Evolutionary conservation across 2,329 filamentous ascomycete genomes (phyloP), one percentile per base, ranked within the genome.

Genomic region (Fusarium secorum): DNA sequence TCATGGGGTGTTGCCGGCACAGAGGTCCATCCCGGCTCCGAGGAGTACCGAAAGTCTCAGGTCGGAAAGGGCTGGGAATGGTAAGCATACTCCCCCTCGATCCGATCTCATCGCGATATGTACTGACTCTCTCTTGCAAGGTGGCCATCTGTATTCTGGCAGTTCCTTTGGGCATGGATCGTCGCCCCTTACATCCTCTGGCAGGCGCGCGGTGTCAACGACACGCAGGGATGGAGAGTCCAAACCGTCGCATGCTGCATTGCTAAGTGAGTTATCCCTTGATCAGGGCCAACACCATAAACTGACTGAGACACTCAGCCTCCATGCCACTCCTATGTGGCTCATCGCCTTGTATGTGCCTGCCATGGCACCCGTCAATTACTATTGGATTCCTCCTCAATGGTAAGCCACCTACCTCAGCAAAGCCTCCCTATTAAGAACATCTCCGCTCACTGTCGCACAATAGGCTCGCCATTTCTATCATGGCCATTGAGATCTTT

Each of bases 241-340:
- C 90, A 91, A 76, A 92, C 89, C 35, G 86, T 89, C 42, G 81
- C 79, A 6, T 87, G 84, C 77, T 83, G 81, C 67, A 70, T 86
- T 52, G 81, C 84, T 36, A 82, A 81, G 83, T 85, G 75, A 64
- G 81, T 78, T 78, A 28, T 46, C 45, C 63, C 44, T 54, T 33
- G 24, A 10, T 42, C 49, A 44, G 35, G 49, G n/a, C 35, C 39
- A 11, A 13, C 2, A 24, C n/a, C 17, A 22, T 2, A 24, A 36
- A 65, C 66, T 58, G 39, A 72, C 62, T 51, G 30, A 65, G 57
- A 60, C 48, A 60, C 42, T 35, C 57, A 89, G 88, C 60, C 84
- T 92, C 24, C 89, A 87, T 60, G 89, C 89, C 26, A 87, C 89
- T 13, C 90, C 90, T 0, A 85, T 92, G 81, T 92, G 90, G 90